These are phyloP conservation scores for Pichia thaimueangensis DNA, from an alignment of 805 yeast genomes.

Conservation along the genomic window DNA sequence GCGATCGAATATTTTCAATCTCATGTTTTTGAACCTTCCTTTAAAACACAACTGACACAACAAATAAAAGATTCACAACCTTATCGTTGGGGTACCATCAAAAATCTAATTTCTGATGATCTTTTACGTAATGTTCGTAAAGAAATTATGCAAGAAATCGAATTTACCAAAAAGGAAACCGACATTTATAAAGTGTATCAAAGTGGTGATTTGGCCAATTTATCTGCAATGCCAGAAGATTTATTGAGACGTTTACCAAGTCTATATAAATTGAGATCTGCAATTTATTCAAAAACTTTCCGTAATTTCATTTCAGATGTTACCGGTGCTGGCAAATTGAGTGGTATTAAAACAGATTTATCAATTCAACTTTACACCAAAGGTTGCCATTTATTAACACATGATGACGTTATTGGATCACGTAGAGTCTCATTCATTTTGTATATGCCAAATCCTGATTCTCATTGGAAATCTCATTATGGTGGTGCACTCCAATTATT, in stretches of 20 bases:
- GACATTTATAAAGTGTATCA: conserved; percentile 91
- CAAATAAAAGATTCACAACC: conserved; percentile 60
- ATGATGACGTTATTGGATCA: conserved; percentile 96
- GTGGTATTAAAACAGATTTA: conserved; percentile 90
- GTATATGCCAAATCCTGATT: conserved; percentile 89
- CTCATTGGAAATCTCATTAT: conserved; percentile 80
- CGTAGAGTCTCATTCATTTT: conserved; percentile 88
- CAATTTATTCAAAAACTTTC: conserved; percentile 80
- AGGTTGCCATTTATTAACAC: conserved; percentile 91
- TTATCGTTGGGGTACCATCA: conserved; percentile 84
- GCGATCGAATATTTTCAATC: conserved; percentile 29
- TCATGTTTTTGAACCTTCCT: conserved; percentile 32
- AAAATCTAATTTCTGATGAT: conserved; percentile 65
- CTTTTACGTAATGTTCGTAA: conserved; percentile 72
- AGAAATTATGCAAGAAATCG: conserved; percentile 77
- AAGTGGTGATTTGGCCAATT: conserved; percentile 86
- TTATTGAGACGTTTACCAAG: conserved; percentile 72
- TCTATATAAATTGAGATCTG: conserved; percentile 72
- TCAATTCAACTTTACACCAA: conserved; percentile 85
- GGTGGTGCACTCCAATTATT: conserved; percentile 90
- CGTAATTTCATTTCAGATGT: conserved; percentile 70
- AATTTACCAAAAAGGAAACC: conserved; percentile 92
- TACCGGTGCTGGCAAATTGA: conserved; percentile 81
- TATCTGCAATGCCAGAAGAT: conserved; percentile 74
- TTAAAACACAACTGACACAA: conserved; percentile 34